Conservation (phyloP, 2,329 filamentous ascomycete species). For the Magnaporthiopsis poae region DNA sequence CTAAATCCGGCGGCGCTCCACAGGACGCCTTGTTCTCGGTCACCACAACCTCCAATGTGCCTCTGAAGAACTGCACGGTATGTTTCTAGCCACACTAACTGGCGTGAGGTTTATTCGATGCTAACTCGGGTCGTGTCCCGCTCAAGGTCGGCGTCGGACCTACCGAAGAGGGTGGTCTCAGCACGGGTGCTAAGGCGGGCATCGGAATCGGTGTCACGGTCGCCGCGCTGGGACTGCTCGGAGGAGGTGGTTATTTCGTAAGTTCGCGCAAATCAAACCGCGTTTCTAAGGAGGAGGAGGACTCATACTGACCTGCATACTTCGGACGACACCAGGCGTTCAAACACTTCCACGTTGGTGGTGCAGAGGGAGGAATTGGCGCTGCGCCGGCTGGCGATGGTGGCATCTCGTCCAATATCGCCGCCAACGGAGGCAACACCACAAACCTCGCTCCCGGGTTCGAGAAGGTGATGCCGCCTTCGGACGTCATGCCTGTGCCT, state of each 20-base stretch:
- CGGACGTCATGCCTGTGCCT: background rate
- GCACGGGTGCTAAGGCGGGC: constrained; percentile 14
- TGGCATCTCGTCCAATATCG: background rate
- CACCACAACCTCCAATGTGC: constrained; percentile 15
- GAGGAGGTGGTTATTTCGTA: constrained; percentile 10
- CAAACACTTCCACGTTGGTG: constrained; percentile 10
- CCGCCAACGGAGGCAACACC: background rate
- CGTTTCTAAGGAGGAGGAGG: too few species aligned
- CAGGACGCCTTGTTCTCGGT: constrained; percentile 15
- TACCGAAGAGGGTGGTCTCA: constrained; percentile 9
- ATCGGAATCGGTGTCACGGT: constrained; percentile 12
- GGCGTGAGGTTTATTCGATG: background rate
- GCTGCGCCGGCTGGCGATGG: constrained; percentile 3
- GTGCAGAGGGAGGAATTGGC: background rate
- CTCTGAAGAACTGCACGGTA: constrained; percentile 19
- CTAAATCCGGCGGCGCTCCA: constrained; percentile 11
- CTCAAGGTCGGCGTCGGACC: background rate
- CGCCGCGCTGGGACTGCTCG: constrained; percentile 7
- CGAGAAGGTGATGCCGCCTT: constrained; percentile 2
- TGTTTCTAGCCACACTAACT: constrained; percentile 10
- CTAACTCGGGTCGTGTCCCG: background rate
- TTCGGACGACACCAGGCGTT: background rate
- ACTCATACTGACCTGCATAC: too few species aligned
- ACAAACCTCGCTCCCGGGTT: background rate
- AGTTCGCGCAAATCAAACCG: background rate